phyloP scores from a whole-genome alignment of 2,329 filamentous ascomycete species.

The Talaromyces albobiverticillius region DNA sequence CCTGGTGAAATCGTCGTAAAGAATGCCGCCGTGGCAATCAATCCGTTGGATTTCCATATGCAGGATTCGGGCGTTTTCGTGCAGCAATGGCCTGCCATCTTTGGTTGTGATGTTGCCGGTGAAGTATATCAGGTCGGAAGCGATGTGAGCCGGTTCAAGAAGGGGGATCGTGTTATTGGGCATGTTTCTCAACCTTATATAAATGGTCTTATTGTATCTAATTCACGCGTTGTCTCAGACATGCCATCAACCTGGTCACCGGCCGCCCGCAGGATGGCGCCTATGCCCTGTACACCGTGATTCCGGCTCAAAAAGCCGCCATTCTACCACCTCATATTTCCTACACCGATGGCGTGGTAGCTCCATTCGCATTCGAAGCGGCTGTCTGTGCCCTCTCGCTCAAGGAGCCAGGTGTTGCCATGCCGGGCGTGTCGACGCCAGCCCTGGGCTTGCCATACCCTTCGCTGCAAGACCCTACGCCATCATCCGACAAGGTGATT shows the following conservation, averaged over 20 bases:
- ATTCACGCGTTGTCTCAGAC: not conserved
- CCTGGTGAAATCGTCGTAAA: constrained; percentile 15
- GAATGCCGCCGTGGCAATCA: constrained; percentile 16
- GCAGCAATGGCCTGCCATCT: constrained; percentile 11
- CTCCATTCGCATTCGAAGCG: constrained; percentile 11
- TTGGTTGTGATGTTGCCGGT: constrained; percentile 13
- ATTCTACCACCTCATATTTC: constrained; percentile 4
- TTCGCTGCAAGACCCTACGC: not conserved
- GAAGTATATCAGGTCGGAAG: constrained; percentile 6
- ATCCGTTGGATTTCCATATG: constrained; percentile 16
- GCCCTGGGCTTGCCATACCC: constrained; percentile 13
- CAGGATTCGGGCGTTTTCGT: constrained; percentile 11
- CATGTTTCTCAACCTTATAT: not conserved
- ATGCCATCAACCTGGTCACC: constrained; percentile 10
- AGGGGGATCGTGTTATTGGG: constrained; percentile 28
- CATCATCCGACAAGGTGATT: constrained; percentile 17
- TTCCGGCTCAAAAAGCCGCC: constrained; percentile 9
- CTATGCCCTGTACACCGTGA: constrained; percentile 11
- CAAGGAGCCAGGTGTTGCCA: constrained; percentile 6
- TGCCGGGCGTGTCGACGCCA: constrained; percentile 11
- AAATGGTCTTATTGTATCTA: too few species aligned
- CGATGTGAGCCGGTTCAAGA: constrained; percentile 20
- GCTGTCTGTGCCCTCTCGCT: constrained; percentile 12
- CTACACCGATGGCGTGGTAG: constrained; percentile 7
- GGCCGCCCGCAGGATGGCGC: constrained; percentile 10